Evolutionary conservation across 768 basidiomycete species (phyloP), one percentile per base, ranked within the genome.

Genomic region (Leccinum subgranulosum): DNA sequence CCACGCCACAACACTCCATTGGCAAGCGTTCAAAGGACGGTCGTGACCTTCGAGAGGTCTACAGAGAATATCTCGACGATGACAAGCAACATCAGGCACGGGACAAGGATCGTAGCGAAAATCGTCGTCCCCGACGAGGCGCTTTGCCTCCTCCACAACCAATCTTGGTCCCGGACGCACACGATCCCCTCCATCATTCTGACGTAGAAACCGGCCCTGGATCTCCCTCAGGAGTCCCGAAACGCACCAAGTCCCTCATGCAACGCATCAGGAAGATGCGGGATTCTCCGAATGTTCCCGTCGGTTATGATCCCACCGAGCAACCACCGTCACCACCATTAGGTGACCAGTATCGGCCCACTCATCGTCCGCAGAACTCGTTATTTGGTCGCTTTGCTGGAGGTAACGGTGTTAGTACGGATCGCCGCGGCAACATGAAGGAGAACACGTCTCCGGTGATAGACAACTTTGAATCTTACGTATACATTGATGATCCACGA

Each of bases 201-300:
- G 65, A 74, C 57, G 70, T 79, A 51, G 58, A 79, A 56, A 56
- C 67, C 10, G 61, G 70, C 9, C 67, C 73, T 15, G 77, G 77
- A 6, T 77, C 82, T 7, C 78, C 80, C 21, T 73, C 72, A 1
- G 75, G 72, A 11, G 74, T 75, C 36, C 83, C 87, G 9, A 88
- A 87, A 70, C 87, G 92, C 28, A 84, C 83, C 63, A 92, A 85
- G 73, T 92, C 89, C 14, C 75, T 94, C 61, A 93, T 94, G 83
- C 88, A 93, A 48, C 88, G 92, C 55, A 89, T 94, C 68, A 85
- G 89, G 57, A 90, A 85, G 73, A 92, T 93, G 90, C 85, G 91
- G 34, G 91, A 93, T 65, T 76, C 86, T 9, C 91, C 91, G 10
- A 93, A 92, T 60, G 85, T 92, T 1, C 91, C 91, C 15, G 81